A percentile compares a stretch with the other conserved stretches of the same genome.
Evolutionary conservation across 805 yeast species (phyloP).

Genomic region (Monosporozyma solicola): DNA sequence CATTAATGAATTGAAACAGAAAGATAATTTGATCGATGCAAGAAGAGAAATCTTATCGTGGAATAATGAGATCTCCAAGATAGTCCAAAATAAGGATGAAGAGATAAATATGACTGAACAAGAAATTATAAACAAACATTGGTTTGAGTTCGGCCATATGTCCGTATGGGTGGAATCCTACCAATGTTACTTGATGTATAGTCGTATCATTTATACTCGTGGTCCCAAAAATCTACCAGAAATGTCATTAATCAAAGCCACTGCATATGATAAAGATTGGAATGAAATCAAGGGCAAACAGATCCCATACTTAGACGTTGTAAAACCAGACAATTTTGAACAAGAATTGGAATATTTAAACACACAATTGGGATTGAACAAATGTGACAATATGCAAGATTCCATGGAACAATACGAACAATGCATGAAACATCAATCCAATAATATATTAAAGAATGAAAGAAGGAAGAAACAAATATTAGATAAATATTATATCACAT

Average conservation of each 20-base stretch:
- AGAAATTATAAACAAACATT: constrained; percentile 15
- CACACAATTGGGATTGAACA: constrained; percentile 18
- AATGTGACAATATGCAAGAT: constrained; percentile 12
- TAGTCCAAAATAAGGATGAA: too few species aligned
- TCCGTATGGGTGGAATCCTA: constrained; percentile 36
- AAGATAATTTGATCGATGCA: neutral
- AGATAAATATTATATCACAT: constrained; percentile 5
- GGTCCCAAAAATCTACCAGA: constrained; percentile 12
- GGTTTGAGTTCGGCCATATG: constrained; percentile 44
- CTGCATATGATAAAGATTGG: constrained; percentile 39
- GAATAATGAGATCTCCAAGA: neutral
- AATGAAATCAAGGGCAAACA: constrained; percentile 18
- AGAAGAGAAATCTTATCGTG: constrained; percentile 4
- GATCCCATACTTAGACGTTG: constrained; percentile 27
- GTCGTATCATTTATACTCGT: constrained; percentile 34
- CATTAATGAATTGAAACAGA: neutral
- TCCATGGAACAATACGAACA: constrained; percentile 11
- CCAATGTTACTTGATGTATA: constrained; percentile 38
- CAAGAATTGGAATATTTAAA: constrained; percentile 18
- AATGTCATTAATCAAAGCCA: constrained; percentile 35
- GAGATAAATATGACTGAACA: constrained; percentile 8
- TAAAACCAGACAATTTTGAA: constrained; percentile 18
- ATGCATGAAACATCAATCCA: constrained; percentile 15
- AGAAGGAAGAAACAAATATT: constrained; percentile 5
- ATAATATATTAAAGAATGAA: constrained; percentile 11